phyloP scores from a whole-genome alignment of 2,329 filamentous ascomycete genomes.

The Escovopsis sp. region DNA sequence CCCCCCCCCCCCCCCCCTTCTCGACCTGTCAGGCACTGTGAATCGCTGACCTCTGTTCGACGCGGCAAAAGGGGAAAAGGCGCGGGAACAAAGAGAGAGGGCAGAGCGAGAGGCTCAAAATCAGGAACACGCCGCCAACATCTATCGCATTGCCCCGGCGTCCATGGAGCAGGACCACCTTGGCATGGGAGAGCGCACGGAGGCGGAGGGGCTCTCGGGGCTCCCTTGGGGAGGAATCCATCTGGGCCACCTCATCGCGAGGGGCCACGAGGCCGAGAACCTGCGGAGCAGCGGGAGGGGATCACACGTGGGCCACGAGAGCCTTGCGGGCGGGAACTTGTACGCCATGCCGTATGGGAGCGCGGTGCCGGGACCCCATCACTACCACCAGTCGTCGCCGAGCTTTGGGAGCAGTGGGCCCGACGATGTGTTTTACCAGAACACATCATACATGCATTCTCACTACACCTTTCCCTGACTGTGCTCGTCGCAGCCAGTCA shows the following conservation, averaged over 20 bases:
- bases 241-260: constrained; percentile 37
- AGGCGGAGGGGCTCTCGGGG: constrained; percentile 41
- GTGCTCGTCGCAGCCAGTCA: too few species aligned
- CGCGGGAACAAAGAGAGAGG: constrained; percentile 51
- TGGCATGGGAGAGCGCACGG: constrained; percentile 23
- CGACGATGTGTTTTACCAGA: constrained; percentile 20
- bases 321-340: constrained; percentile 12
- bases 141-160: constrained; percentile 47
- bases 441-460: constrained; percentile 14
- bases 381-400: constrained; percentile 12
- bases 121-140: constrained; percentile 45
- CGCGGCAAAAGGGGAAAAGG: constrained; percentile 47
- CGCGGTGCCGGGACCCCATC: not conserved
- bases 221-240: constrained; percentile 60
- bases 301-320: constrained; percentile 22
- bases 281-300: constrained; percentile 26
- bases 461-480: too few species aligned
- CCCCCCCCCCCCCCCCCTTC: not conserved
- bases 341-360: constrained; percentile 14
- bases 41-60: constrained; percentile 4
- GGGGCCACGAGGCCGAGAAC: constrained; percentile 35
- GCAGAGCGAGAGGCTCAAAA: constrained; percentile 50
- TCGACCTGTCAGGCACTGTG: not conserved
- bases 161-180: constrained; percentile 9
- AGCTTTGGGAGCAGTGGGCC: constrained; percentile 20